A percentile compares a stretch with the other conserved stretches of the same genome.
Conservation (phyloP, 495 filamentous ascomycete genomes). For the Durotheca rogersii region DNA sequence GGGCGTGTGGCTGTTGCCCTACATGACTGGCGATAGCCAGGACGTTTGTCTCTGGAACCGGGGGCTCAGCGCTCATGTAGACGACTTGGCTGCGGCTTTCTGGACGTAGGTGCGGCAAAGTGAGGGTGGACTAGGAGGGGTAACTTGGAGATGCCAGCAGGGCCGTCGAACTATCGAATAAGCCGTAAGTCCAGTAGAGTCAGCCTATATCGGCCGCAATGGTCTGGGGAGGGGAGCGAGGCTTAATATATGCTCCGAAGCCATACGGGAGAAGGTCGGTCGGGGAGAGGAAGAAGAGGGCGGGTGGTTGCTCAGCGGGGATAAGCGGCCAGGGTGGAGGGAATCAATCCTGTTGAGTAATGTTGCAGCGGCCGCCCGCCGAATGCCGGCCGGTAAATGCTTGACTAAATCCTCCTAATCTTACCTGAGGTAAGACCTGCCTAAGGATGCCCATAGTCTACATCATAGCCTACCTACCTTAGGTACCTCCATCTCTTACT, state of each 20-base stretch:
- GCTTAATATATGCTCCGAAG: neutral
- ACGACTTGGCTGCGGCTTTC: neutral
- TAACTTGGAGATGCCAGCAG: neutral
- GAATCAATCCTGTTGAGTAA: too few relatives aligned
- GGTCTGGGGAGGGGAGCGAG: conserved; percentile 2
- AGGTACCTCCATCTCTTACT: too few relatives aligned
- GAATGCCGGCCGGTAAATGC: too few relatives aligned
- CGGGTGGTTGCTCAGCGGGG: too few relatives aligned
- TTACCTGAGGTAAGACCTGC: too few relatives aligned
- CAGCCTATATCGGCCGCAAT: neutral
- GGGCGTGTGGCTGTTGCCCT: conserved; percentile 42
- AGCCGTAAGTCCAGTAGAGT: neutral
- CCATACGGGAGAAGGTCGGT: conserved; percentile 1
- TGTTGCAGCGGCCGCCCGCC: conserved; percentile 12
- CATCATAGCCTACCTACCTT: conserved; percentile 7
- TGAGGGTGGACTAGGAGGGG: neutral
- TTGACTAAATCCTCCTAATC: too few relatives aligned
- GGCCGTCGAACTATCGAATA: too few relatives aligned
- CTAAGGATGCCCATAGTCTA: too few relatives aligned
- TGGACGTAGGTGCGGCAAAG: neutral
- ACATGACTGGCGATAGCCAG: conserved; percentile 98
- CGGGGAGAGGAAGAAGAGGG: neutral
- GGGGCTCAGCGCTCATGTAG: conserved; percentile 46
- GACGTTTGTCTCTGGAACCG: conserved; percentile 81
- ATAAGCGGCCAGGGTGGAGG: too few relatives aligned